Conservation (phyloP, 352 stramenopile genomes). For the Globisporangium alternatum region DNA sequence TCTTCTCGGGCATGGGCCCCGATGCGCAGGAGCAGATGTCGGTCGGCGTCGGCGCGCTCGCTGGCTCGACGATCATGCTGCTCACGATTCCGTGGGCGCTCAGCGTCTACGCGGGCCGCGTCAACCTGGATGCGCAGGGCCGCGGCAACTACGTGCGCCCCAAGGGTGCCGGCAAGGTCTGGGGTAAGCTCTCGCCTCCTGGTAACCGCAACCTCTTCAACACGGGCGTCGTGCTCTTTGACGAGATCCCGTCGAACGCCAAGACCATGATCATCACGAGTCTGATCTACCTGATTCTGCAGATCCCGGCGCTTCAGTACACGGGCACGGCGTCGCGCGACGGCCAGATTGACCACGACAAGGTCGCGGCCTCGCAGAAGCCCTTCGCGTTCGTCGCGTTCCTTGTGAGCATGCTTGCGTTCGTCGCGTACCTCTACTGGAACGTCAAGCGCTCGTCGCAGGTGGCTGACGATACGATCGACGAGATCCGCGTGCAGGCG, state of each 20-base stretch:
- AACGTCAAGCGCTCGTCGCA: slow-evolving; percentile 84
- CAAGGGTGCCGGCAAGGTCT: slow-evolving; percentile 69
- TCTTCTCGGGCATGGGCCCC: slow-evolving; percentile 94
- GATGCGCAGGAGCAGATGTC: slow-evolving; percentile 94
- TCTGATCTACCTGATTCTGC: slow-evolving; percentile 95
- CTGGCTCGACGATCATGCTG: slow-evolving; percentile 99
- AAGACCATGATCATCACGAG: slow-evolving; percentile 92
- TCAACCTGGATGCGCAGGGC: slow-evolving; percentile 91
- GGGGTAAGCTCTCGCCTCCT: slow-evolving; percentile 84
- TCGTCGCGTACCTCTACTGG: slow-evolving; percentile 91
- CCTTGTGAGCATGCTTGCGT: slow-evolving; percentile 86
- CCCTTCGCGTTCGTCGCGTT: slow-evolving; percentile 89
- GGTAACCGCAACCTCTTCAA: slow-evolving; percentile 56
- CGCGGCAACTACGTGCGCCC: slow-evolving; percentile 82
- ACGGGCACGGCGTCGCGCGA: slow-evolving; percentile 66
- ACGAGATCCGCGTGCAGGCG: slow-evolving; percentile 66
- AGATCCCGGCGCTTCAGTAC: slow-evolving; percentile 91
- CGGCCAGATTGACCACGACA: slow-evolving; percentile 54
- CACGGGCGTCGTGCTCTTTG: slow-evolving; percentile 79
- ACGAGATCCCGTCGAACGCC: slow-evolving; percentile 87
- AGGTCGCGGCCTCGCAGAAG: slow-evolving; percentile 82
- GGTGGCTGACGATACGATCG: slow-evolving; percentile 61
- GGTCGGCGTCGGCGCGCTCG: slow-evolving; percentile 97
- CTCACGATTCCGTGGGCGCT: slow-evolving; percentile 98
- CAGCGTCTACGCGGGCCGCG: slow-evolving; percentile 90